phyloP scores from a whole-genome alignment of 192 early-diverging fungal genomes.

The Entomortierella chlamydospora region DNA sequence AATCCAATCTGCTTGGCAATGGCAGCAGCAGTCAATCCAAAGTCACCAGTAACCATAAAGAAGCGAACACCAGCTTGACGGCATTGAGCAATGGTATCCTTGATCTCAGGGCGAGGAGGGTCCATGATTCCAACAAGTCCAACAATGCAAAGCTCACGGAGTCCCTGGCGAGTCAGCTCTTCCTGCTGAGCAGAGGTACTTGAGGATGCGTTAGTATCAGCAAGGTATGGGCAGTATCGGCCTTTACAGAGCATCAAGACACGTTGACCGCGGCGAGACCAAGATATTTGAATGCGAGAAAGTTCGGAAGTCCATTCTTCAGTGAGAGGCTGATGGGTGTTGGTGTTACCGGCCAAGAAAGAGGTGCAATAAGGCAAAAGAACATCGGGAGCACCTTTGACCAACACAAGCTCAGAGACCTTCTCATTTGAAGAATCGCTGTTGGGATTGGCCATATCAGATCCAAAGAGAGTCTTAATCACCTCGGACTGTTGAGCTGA shows the following conservation, averaged over 20 bases:
- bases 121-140: constrained; percentile 87
- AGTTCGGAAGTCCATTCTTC: constrained; percentile 47
- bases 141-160: constrained; percentile 71
- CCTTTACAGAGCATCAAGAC: constrained; percentile 62
- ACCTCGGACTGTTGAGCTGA: constrained; percentile 34
- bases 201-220: background rate
- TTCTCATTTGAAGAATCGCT: constrained; percentile 30
- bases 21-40: constrained; percentile 79
- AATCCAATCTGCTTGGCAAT: constrained; percentile 86
- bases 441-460: constrained; percentile 15
- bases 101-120: constrained; percentile 84
- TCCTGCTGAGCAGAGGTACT: constrained; percentile 12
- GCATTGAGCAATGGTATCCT: constrained; percentile 68
- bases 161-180: constrained; percentile 43
- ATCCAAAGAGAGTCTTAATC: constrained; percentile 51
- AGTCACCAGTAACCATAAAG: constrained; percentile 92
- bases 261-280: constrained; percentile 71
- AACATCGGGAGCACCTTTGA: constrained; percentile 89
- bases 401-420: constrained; percentile 57
- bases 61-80: constrained; percentile 79
- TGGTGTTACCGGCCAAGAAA: constrained; percentile 51
- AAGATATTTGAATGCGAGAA: constrained; percentile 62
- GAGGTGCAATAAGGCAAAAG: constrained; percentile 66
- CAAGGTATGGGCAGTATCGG: constrained; percentile 26
- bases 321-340: constrained; percentile 53